These are phyloP conservation scores for Suillus occidentalis DNA, from an alignment of 768 basidiomycete species.

Conservation along the genomic window DNA sequence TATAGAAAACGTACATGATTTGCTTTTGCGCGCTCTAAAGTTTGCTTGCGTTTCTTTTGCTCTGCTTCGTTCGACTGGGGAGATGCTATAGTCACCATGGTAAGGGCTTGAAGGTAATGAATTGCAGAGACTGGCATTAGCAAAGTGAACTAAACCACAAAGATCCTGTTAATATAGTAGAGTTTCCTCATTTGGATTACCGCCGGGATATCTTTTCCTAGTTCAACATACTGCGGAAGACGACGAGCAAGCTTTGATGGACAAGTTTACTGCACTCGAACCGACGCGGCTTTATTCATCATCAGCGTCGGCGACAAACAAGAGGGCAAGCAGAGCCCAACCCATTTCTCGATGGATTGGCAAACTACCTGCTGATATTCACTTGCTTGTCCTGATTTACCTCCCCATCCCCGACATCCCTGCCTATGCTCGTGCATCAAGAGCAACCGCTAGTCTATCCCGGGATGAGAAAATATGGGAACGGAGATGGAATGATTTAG, in stretches of 20 bases:
- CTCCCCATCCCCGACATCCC: constrained; percentile 82
- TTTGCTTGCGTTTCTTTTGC: constrained; percentile 46
- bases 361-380: constrained; percentile 74
- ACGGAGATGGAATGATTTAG: constrained; percentile 63
- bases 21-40: constrained; percentile 55
- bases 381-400: constrained; percentile 69
- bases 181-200: constrained; percentile 4
- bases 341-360: constrained; percentile 56
- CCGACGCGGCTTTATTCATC: constrained; percentile 58
- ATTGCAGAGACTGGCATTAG: neutral
- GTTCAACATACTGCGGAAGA: neutral
- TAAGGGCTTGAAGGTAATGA: constrained; percentile 10
- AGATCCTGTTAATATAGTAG: constrained; percentile 2
- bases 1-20: constrained; percentile 47
- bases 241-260: constrained; percentile 46
- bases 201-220: constrained; percentile 1
- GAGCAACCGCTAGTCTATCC: constrained; percentile 60
- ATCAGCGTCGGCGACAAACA: constrained; percentile 23
- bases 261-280: constrained; percentile 85
- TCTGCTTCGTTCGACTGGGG: constrained; percentile 28
- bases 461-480: constrained; percentile 83
- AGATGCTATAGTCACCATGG: constrained; percentile 22
- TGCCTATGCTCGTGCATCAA: constrained; percentile 65
- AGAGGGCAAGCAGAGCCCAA: constrained; percentile 2
- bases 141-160: constrained; percentile 2